Conservation (phyloP, 2,329 filamentous ascomycete genomes). For the Colletotrichum melonis region DNA sequence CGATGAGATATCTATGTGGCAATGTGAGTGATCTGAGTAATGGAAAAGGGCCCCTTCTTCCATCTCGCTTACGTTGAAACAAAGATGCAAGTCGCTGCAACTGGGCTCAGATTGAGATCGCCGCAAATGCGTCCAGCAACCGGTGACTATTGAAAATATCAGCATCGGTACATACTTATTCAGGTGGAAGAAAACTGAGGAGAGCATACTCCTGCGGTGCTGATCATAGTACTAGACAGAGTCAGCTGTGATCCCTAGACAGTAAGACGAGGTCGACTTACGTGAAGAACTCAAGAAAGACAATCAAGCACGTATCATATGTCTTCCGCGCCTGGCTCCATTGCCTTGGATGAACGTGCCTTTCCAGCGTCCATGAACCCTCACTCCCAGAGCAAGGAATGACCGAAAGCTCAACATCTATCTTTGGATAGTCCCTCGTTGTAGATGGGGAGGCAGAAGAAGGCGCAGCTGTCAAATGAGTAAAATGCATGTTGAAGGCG, state of each 20-base stretch:
- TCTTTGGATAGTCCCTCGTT: no score
- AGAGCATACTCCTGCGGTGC: slow-evolving; percentile 18
- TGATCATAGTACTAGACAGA: not conserved
- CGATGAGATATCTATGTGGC: slow-evolving; percentile 2
- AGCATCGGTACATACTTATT: not conserved
- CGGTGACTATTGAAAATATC: not conserved
- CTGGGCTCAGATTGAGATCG: not conserved
- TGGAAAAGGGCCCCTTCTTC: no score
- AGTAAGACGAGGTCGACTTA: not conserved
- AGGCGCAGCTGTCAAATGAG: no score
- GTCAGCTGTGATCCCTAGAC: not conserved
- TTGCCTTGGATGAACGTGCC: not conserved
- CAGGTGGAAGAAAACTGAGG: no score
- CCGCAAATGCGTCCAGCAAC: not conserved
- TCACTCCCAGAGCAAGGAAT: no score
- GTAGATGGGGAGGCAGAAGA: no score
- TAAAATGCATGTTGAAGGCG: no score
- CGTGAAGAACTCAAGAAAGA: slow-evolving; percentile 28
- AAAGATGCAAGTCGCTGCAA: slow-evolving; percentile 6
- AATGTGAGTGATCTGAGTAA: not conserved
- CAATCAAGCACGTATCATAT: slow-evolving; percentile 10
- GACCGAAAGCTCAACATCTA: no score
- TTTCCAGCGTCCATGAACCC: not conserved
- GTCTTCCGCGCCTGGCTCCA: slow-evolving; percentile 10
- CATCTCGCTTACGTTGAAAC: slow-evolving; percentile 1